These are phyloP conservation scores for Podospora australis DNA, from an alignment of 495 filamentous ascomycete species.

Conservation along the genomic window DNA sequence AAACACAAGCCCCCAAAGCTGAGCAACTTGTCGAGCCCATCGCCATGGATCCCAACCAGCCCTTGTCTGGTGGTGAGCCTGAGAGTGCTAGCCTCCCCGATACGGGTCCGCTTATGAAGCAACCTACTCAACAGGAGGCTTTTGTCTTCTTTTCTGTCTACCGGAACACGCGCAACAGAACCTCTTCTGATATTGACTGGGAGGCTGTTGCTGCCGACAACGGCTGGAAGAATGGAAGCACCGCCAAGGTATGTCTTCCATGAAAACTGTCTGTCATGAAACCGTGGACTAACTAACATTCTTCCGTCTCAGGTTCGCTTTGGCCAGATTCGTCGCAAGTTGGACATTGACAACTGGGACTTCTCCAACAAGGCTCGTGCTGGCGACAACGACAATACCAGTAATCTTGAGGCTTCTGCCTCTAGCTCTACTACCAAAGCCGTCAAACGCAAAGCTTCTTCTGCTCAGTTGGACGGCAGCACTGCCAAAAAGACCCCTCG, in stretches of 20 bases:
- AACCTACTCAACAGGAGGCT: background rate
- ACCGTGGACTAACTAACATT: no score
- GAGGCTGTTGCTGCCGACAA: constrained; percentile 7
- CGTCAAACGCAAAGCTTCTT: no score
- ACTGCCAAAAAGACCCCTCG: no score
- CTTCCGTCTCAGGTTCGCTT: constrained; percentile 19
- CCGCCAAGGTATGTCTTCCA: constrained; percentile 16
- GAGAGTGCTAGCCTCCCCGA: no score
- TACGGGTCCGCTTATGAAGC: no score
- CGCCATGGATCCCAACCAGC: background rate
- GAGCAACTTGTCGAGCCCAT: background rate
- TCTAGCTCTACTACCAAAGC: no score
- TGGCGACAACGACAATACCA: no score
- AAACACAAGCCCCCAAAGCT: no score
- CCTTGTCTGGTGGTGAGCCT: no score
- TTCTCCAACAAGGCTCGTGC: background rate
- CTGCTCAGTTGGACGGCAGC: no score
- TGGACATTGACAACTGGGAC: constrained; percentile 13
- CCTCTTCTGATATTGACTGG: constrained; percentile 20
- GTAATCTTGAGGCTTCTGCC: no score
- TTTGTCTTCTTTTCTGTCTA: background rate
- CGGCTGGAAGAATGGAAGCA: constrained; percentile 16
- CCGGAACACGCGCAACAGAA: constrained; percentile 4
- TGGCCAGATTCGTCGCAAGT: constrained; percentile 25
- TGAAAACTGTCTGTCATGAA: background rate